Base-by-base conservation (phyloP, 2,329 filamentous ascomycete species). In the Harringtonia lauricola region DNA sequence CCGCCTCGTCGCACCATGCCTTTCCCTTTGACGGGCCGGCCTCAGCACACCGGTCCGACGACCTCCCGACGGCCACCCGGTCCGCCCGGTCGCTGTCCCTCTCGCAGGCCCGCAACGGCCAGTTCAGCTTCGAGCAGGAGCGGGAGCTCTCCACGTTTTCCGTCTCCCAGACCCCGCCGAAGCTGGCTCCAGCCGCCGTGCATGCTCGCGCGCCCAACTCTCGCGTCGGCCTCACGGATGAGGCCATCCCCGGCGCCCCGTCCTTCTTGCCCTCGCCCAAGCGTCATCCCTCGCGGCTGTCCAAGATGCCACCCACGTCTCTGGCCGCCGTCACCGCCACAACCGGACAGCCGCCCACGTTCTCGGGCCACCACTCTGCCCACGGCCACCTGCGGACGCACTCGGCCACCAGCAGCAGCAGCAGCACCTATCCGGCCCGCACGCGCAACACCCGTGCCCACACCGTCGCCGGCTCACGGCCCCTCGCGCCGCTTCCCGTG, bases 151-250 rank as follows among this genome's bases (percentile, higher is more conserved):
- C 19, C 39, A 46, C 13, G 26, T 24, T 13, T 52, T 55, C 5
- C 52, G 53, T 13, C 54, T 53, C 3, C 49, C 51, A 31, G 61
- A 63, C 2, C 52, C 57, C 12, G 48, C 46, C 7, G 42, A 51
- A 19, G 44, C 51, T 19, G 46, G 49, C 41, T 15, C 68, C 74
- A 1, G 68, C 78, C 10, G 62, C 77, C 24, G 68, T 77, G 12
- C 62, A 77, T 30, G 76, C 76, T 13, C 65, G 70, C 39, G 78
- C 78, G 8, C 77, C 78, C 13, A 81, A 81, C 51, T 66, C 77
- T n/a, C 65, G 77, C 18, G 68, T 67, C 1, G 78, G 78, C 15
- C 65, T 82, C 7, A 81, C 78, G 3, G 77, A 81, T 48, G 74
- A 80, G 51, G 59, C 68, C 2, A 57, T 81, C 3, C 75, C 76